These are phyloP conservation scores for Rhizopus delemar DNA, from an alignment of 371 early-diverging fungal species.

Conservation along the genomic window DNA sequence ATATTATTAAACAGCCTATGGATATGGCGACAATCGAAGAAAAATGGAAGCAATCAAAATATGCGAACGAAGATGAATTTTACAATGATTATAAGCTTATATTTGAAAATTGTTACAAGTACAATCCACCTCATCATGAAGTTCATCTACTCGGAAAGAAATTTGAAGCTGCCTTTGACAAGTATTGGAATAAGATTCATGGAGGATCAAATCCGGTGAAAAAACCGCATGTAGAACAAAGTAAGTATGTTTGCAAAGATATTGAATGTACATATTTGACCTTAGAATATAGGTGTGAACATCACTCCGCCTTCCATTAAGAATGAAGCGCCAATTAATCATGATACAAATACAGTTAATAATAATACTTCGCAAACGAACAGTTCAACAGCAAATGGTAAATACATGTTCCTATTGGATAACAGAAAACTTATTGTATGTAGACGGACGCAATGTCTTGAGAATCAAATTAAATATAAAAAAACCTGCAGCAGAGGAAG, in stretches of 20 bases:
- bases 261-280: not conserved
- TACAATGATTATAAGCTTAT: constrained; percentile 65
- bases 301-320: not conserved
- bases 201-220: not conserved
- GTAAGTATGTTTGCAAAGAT: not conserved
- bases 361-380: not conserved
- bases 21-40: constrained; percentile 88
- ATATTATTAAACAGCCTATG: constrained; percentile 95
- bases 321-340: not conserved
- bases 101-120: constrained; percentile 89
- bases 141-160: constrained; percentile 64
- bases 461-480: constrained; percentile 6
- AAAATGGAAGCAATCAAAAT: constrained; percentile 65
- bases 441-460: constrained; percentile 2
- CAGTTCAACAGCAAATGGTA: not conserved
- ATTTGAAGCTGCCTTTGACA: constrained; percentile 55
- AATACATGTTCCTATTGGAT: not conserved
- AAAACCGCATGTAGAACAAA: not conserved
- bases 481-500: constrained; percentile 1
- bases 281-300: not conserved
- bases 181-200: constrained; percentile 68
- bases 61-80: constrained; percentile 49
- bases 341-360: not conserved
- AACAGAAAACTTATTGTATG: not conserved
- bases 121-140: constrained; percentile 78